Base-by-base conservation (phyloP, 768 basidiomycete species). In the Kwoniella shandongensis region DNA sequence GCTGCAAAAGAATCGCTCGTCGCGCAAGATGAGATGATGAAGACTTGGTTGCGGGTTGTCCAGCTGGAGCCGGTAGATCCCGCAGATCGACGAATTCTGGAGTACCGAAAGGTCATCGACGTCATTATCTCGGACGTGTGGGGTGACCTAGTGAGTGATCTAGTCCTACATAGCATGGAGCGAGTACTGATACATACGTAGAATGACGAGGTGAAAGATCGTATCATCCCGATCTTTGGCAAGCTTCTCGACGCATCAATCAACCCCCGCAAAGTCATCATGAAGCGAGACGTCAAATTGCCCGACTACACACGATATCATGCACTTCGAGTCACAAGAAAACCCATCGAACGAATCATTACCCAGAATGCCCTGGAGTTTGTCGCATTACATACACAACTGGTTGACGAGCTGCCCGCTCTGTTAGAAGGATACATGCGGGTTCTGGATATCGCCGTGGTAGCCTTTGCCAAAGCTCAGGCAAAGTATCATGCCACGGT, bases 371-470 rank as follows among this genome's bases (percentile, higher is more conserved):
- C 76, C 2, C 46, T 66, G 10, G 74, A 77, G 26, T 77, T 73
- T 44, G 66, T 68, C 48, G 71, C 76, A 17, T 59, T 78, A 1
- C 77, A 78, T 54, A 66, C 66, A 10, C 77, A 78, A 52, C 63
- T 78, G 17, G 54, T 75, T 2, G 76, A 74, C 30, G 77, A 78
- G 47, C 59, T 78, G 0, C 77, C 77, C 4, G 46, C 61, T 1
- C 74, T 76, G 41, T 30, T 77, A 20, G 71, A 73, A 30, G 77
- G 77, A 0, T 69, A 70, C 44, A 57, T 58, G n/a, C 54, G 67
- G 39, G 70, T 76, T 12, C 57, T 76, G 26, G 76, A 74, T 42
- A 27, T 74, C 0, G 62, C 70, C 25, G 10, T 75, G 2, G 41
- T 49, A 2, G 62, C 66, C 6, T 73, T 75, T 47, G 66, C 69